Conservation (phyloP, 495 filamentous ascomycete genomes). For the Neurospora sp. region DNA sequence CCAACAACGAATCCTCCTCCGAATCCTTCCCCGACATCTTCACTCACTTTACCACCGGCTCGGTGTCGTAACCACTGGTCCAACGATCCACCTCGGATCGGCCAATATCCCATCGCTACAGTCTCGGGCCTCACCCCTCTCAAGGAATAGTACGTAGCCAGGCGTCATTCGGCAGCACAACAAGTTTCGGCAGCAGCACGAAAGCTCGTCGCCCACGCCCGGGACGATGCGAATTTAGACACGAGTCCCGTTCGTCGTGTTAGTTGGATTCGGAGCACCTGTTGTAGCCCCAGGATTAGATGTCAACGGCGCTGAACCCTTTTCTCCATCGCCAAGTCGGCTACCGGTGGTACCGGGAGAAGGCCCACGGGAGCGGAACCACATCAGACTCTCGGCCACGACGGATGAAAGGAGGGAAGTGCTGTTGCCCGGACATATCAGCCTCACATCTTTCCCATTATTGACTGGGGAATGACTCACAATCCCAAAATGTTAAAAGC, state of each 20-base stretch:
- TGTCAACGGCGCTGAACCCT: background rate
- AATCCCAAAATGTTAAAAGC: slow-evolving; percentile 21
- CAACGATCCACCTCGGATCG: background rate
- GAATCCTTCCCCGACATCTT: background rate
- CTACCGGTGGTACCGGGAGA: background rate
- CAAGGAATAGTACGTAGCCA: background rate
- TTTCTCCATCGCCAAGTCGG: background rate
- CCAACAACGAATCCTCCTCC: background rate
- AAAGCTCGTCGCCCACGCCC: background rate
- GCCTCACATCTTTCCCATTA: background rate
- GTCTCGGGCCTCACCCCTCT: background rate
- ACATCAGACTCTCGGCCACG: slow-evolving; percentile 18
- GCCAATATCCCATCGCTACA: background rate
- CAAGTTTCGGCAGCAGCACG: background rate
- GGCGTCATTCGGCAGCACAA: background rate
- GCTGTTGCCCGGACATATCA: background rate
- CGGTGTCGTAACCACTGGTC: background rate
- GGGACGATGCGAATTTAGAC: background rate
- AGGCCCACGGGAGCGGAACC: background rate
- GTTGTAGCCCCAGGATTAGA: background rate
- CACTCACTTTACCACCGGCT: background rate
- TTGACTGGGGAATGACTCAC: slow-evolving; percentile 4
- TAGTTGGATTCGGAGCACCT: background rate
- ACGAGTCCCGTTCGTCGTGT: background rate
- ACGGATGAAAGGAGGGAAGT: slow-evolving; percentile 13